Evolutionary conservation across 495 filamentous ascomycete genomes (phyloP).

Genomic region (Lasiosphaeria hispida): DNA sequence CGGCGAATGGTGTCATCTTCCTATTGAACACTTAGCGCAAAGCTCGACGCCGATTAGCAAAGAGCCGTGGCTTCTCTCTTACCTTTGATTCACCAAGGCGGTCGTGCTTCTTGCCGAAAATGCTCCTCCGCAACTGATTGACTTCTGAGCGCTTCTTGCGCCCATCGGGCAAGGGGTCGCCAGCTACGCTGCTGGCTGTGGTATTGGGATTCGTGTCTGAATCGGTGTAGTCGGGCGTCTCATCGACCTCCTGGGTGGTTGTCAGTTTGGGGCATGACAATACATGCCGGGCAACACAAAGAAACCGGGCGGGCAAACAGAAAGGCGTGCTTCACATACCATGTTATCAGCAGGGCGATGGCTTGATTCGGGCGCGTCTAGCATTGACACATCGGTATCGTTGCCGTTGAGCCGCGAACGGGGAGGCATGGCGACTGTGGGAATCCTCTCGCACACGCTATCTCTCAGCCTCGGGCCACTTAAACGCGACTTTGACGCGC

Average conservation of each 20-base stretch:
- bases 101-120: constrained; percentile 93
- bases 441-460: neutral
- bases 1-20: constrained; percentile 94
- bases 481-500: constrained; percentile 44
- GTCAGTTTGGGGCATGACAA: constrained; percentile 19
- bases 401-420: constrained; percentile 47
- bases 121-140: constrained; percentile 80
- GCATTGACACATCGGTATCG: constrained; percentile 55
- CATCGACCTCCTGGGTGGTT: constrained; percentile 61
- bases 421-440: constrained; percentile 55
- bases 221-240: constrained; percentile 84
- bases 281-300: neutral
- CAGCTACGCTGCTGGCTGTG: constrained; percentile 81
- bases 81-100: constrained; percentile 88
- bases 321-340: constrained; percentile 34
- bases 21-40: constrained; percentile 42
- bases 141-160: constrained; percentile 81
- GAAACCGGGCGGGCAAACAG: neutral
- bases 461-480: constrained; percentile 29
- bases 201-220: constrained; percentile 92
- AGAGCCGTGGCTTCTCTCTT: constrained; percentile 17
- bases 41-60: no score
- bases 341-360: constrained; percentile 41
- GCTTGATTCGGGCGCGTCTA: constrained; percentile 56
- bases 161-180: constrained; percentile 69